Conservation (phyloP, 2,329 filamentous ascomycete species). For the Monilinia laxa region DNA sequence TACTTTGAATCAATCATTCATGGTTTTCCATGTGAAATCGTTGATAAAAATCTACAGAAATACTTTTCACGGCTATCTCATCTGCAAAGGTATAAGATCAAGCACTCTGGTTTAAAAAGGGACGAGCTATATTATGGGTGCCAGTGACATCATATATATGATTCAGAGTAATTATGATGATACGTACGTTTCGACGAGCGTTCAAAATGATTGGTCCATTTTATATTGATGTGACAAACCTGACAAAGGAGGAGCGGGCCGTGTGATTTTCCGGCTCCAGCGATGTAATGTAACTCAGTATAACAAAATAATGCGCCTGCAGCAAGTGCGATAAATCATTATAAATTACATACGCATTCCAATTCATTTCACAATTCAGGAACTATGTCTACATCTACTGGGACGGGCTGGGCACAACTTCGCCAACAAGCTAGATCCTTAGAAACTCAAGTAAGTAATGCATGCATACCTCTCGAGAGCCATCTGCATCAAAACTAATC, state of each 20-base stretch:
- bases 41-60: neutral
- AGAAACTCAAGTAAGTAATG: conserved; percentile 73
- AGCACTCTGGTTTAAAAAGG: neutral
- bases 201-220: conserved; percentile 7
- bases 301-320: conserved; percentile 11
- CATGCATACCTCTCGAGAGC: neutral
- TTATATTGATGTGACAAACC: conserved; percentile 9
- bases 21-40: neutral
- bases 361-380: neutral
- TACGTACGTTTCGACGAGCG: neutral
- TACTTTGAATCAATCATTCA: neutral
- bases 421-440: conserved; percentile 85
- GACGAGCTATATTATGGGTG: neutral
- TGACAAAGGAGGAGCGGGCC: conserved; percentile 15
- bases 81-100: neutral
- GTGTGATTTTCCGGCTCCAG: conserved; percentile 19
- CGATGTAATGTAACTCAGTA: conserved; percentile 14
- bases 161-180: neutral
- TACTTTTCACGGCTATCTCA: neutral
- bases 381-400: conserved; percentile 31
- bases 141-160: neutral
- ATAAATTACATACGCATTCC: neutral
- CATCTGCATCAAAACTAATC: conserved; percentile 4
- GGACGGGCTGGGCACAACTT: conserved; percentile 81
- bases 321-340: conserved; percentile 10